Percentiles rank a stretch among this genome's conserved stretches.
phyloP scores from a whole-genome alignment of 2,329 filamentous ascomycete species.

The Graphiopsis chlorocephala region DNA sequence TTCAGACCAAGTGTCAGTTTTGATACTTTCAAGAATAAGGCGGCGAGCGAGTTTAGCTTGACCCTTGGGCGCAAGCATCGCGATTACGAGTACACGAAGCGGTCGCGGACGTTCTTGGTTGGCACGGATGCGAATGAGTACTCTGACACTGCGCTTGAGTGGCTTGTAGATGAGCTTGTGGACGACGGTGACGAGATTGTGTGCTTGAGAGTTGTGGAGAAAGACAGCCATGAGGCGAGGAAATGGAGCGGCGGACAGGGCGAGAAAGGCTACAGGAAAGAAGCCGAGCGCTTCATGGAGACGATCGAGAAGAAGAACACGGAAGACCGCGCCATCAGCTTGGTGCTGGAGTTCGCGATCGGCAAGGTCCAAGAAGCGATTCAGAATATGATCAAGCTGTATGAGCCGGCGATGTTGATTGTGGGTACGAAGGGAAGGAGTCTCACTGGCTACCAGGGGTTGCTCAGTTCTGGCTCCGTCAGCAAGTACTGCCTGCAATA shows the following conservation, averaged over 20 bases:
- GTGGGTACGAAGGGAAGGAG: conserved; percentile 85
- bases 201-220: conserved; percentile 83
- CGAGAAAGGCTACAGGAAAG: conserved; percentile 61
- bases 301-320: conserved; percentile 77
- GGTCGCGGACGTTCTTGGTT: conserved; percentile 85
- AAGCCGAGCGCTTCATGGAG: conserved; percentile 72
- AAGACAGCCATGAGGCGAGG: conserved; percentile 65
- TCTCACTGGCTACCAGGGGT: conserved; percentile 78
- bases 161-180: conserved; percentile 86
- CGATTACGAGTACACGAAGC: conserved; percentile 75
- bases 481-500: conserved; percentile 95
- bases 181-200: conserved; percentile 93
- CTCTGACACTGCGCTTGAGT: conserved; percentile 87
- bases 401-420: conserved; percentile 86
- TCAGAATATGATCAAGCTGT: conserved; percentile 85
- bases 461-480: conserved; percentile 77
- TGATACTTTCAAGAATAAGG: conserved; percentile 67
- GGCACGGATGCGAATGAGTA: conserved; percentile 89
- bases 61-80: conserved; percentile 83
- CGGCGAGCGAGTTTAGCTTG: conserved; percentile 69
- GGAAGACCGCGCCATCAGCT: conserved; percentile 76
- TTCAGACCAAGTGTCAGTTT: conserved; percentile 71
- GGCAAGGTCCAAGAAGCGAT: conserved; percentile 90
- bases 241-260: conserved; percentile 47
- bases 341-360: conserved; percentile 82